Base-by-base conservation (phyloP, 2,329 filamentous ascomycete species). In the Colletotrichum viniferum region DNA sequence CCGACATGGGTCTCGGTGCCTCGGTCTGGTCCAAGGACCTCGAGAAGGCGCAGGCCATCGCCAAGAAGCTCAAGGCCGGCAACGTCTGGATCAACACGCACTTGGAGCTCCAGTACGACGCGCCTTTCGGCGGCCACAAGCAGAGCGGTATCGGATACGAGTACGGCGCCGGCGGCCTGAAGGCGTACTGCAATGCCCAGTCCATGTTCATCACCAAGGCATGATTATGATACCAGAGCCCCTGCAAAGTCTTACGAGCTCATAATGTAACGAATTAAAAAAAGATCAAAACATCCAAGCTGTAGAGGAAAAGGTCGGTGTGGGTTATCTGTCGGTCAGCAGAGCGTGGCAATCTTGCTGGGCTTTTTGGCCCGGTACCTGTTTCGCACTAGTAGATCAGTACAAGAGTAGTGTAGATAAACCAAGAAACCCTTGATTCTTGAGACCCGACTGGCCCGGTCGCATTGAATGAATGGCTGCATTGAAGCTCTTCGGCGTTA, bases 31-130 rank as follows among this genome's bases (percentile, higher is more conserved):
- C 86, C n/a, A 86, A 84, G 30, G 89, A 93, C 76, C 73, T 90
- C 3, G 83, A 83, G 2, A 84, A 86, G 12, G 91, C 90, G 0
- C 85, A 86, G 52, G 82, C 84, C 10, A 88, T 93, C 52, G 91
- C 89, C 0, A 81, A 86, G 55, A 85, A 88, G 67, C 81, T 94
- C 24, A 88, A 92, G 79, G 87, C 89, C 0, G 92, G 92, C 3
- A 88, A 84, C n/a, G 88, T 93, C 2, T 93, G 90, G 88, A 88
- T 93, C 77, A 93, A 93, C 82, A 85, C 67, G 13, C 91, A 87
- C 77, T 84, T 91, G 78, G 90, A 92, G 79, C 78, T 82, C 2
- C 77, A 79, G 4, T 82, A 82, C 0, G 70, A 78, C 16, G 82
- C 78, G 5, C 83, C 86, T 0, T 87, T 87, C 68, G 86, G 86